phyloP scores from a whole-genome alignment of 176 grass and related monocot species.

The Otatea glauca region DNA sequence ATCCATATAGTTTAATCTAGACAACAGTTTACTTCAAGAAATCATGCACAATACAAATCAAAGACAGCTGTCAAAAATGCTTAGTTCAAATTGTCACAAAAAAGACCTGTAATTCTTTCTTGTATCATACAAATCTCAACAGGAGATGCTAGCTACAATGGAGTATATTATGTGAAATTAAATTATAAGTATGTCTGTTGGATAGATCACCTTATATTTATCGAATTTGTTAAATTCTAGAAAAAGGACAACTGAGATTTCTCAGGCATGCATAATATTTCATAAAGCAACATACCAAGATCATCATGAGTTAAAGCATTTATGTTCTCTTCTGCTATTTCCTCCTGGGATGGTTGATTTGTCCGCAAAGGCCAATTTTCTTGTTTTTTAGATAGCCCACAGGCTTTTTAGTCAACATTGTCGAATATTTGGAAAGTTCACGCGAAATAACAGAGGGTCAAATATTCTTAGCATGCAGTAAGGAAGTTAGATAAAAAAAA shows the following conservation, averaged over 20 bases:
- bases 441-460: slow-evolving; percentile 23
- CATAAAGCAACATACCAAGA: slow-evolving; percentile 44
- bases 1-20: too few species aligned
- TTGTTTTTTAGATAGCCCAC: slow-evolving; percentile 60
- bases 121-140: too few species aligned
- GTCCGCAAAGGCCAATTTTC: slow-evolving; percentile 36
- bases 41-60: too few species aligned
- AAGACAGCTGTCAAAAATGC: too few species aligned
- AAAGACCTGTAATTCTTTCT: too few species aligned
- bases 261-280: slow-evolving; percentile 24
- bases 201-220: too few species aligned
- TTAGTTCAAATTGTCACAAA: too few species aligned
- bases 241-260: slow-evolving; percentile 12
- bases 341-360: slow-evolving; percentile 52
- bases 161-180: too few species aligned
- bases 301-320: slow-evolving; percentile 43
- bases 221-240: slow-evolving; percentile 26
- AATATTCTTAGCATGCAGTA: slow-evolving; percentile 2
- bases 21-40: too few species aligned
- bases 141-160: too few species aligned
- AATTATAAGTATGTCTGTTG: too few species aligned
- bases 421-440: slow-evolving; percentile 71
- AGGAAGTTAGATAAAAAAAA: slow-evolving; percentile 17
- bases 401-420: slow-evolving; percentile 98
- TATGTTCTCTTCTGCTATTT: slow-evolving; percentile 50